A percentile compares a stretch with the other conserved stretches of the same genome.
Evolutionary conservation across 805 yeast species (phyloP).

Genomic region (Yarrowia sp.): DNA sequence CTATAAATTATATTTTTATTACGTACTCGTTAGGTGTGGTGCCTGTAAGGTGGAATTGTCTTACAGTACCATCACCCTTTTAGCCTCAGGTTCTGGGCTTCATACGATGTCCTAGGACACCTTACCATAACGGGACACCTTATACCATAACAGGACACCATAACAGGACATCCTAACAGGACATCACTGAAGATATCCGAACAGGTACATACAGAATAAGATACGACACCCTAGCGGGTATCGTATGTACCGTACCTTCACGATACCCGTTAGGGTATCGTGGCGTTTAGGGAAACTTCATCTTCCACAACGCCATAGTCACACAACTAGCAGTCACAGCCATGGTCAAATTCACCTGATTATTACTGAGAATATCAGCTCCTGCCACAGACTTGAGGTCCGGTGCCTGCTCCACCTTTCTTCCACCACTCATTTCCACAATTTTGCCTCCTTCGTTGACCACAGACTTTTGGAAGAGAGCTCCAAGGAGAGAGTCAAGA

Average conservation of each 20-base stretch:
- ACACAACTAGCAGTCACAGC: conserved; percentile 36
- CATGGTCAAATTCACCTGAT: conserved; percentile 42
- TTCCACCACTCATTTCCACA: conserved; percentile 37
- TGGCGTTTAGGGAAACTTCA: conserved; percentile 9
- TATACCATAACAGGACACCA: too few relatives aligned
- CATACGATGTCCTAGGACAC: too few relatives aligned
- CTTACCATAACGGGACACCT: too few relatives aligned
- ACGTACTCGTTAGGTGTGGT: not conserved
- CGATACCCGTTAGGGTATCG: too few relatives aligned
- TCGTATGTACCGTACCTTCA: too few relatives aligned
- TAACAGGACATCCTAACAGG: too few relatives aligned
- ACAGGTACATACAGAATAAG: too few relatives aligned
- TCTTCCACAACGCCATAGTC: conserved; percentile 35
- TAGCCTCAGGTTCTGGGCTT: too few relatives aligned
- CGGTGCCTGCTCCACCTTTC: conserved; percentile 28
- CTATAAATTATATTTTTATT: not conserved
- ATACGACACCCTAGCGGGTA: too few relatives aligned
- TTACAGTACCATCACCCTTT: too few relatives aligned
- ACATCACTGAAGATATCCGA: too few relatives aligned
- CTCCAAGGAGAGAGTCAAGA: conserved; percentile 45
- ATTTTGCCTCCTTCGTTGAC: conserved; percentile 41
- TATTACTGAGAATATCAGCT: conserved; percentile 40
- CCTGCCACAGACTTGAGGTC: conserved; percentile 38
- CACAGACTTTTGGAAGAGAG: conserved; percentile 41
- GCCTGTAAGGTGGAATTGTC: too few relatives aligned